Conservation (phyloP, 257 asterid genomes). For the Solanum pennellii region DNA sequence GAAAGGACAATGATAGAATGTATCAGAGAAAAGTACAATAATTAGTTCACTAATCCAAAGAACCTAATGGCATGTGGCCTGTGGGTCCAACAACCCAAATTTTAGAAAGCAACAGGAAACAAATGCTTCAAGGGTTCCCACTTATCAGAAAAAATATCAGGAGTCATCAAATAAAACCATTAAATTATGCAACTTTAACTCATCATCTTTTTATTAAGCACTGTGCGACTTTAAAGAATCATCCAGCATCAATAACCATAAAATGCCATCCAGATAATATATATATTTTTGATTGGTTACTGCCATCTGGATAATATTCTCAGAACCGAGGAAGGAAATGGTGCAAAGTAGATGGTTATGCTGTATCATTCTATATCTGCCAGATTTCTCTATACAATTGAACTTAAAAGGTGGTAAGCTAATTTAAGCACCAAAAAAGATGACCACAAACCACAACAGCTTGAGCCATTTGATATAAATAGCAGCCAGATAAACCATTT, state of each 20-base stretch:
- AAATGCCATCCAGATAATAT: background rate
- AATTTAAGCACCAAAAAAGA: background rate
- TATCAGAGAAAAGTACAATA: background rate
- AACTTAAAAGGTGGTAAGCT: background rate
- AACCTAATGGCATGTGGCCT: background rate
- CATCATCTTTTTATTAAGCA: background rate
- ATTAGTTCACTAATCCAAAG: background rate
- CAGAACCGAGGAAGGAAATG: background rate
- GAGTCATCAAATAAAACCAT: background rate
- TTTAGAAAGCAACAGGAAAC: background rate
- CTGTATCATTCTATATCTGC: background rate
- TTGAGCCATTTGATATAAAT: background rate
- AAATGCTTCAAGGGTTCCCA: background rate
- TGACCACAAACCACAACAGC: background rate
- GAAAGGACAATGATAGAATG: constrained; percentile 11
- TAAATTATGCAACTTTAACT: background rate
- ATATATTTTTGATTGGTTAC: background rate
- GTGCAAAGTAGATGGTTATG: background rate
- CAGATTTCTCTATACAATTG: background rate
- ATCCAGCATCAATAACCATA: background rate
- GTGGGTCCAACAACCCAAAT: background rate
- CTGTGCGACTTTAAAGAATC: background rate
- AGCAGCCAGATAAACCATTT: background rate
- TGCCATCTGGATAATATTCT: background rate
- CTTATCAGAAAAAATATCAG: background rate